Base-by-base conservation (phyloP, 257 asterid species). In the Fraxinus cuspidata region DNA sequence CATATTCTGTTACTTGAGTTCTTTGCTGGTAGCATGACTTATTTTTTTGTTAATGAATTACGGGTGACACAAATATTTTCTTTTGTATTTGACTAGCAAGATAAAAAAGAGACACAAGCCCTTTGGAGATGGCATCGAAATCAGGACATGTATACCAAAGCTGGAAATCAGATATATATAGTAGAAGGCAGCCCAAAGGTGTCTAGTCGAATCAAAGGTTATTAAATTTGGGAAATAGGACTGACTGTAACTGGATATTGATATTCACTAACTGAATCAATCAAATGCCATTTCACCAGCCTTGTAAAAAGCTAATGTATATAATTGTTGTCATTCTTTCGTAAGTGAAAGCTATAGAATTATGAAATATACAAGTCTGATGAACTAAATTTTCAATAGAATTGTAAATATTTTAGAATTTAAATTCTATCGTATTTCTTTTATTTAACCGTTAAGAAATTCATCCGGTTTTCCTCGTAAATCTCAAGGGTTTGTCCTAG, bases 111-210 rank as follows among this genome's bases (percentile, higher is more conserved):
- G 79, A 94, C 98, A 7, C 97, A 94, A 77, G 96, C 97, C 60
- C 86, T 94, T 9, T 92, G 98, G 98, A 92, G 96, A 72, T 94
- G 98, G 98, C 97, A 94, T 70, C 87, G 97, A 37, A 94, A 94
- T 77, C 96, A 92, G 77, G 98, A 94, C 74, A 85, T 92, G 93
- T 94, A 94, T 78, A 79, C 88, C 25, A 82, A 79, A 84, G 77
- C 83, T 37, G 96, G 97, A 58, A 97, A 94, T 85, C 91, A 83
- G 82, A 89, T 94, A 73, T 94, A 88, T 83, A 88, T 94, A 51
- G 97, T 94, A n/a, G 1, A 29, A 88, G 98, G 78, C 91, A 94
- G 74, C 97, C 93, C 1, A 84, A 86, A 79, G 87, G 78, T 94
- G 99, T 80, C 84, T 81, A 3, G 75, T 82, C 73, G 72, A 80